Evolutionary conservation across 495 filamentous ascomycete genomes (phyloP).

Genomic region (Daldinia bambusicola): DNA sequence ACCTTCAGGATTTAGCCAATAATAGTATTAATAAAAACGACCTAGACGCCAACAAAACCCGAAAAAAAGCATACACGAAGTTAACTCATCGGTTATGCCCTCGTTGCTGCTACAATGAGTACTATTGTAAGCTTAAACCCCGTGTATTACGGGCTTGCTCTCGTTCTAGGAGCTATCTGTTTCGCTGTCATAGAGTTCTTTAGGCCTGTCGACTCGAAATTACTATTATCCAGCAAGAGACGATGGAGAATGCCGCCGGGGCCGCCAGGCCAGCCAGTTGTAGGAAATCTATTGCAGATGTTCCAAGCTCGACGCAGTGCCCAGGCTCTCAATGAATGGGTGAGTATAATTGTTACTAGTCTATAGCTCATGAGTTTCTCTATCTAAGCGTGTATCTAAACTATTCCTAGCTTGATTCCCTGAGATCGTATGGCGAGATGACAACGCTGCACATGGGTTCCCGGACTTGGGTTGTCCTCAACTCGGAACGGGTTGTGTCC

Average conservation of each 20-base stretch:
- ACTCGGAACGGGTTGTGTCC: constrained; percentile 47
- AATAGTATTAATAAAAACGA: neutral
- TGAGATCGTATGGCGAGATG: constrained; percentile 50
- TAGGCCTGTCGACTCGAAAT: constrained; percentile 3
- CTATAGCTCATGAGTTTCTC: neutral
- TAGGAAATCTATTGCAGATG: neutral
- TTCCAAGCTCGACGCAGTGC: neutral
- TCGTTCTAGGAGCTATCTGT: neutral
- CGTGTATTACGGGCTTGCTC: neutral
- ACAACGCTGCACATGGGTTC: constrained; percentile 51
- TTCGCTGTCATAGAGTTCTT: neutral
- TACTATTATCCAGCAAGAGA: neutral
- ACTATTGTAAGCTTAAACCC: neutral
- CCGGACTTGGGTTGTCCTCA: constrained; percentile 53
- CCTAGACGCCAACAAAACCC: neutral
- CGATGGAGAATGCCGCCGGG: neutral
- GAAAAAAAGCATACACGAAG: neutral
- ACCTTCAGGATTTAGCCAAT: neutral
- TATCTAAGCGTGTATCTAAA: neutral
- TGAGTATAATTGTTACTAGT: neutral
- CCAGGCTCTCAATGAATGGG: neutral
- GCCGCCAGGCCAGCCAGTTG: neutral
- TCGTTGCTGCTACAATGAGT: neutral
- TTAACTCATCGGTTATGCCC: neutral
- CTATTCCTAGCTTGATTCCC: neutral